Conservation (phyloP, 164 flowering plant species). For the Houttuynia cordata region DNA sequence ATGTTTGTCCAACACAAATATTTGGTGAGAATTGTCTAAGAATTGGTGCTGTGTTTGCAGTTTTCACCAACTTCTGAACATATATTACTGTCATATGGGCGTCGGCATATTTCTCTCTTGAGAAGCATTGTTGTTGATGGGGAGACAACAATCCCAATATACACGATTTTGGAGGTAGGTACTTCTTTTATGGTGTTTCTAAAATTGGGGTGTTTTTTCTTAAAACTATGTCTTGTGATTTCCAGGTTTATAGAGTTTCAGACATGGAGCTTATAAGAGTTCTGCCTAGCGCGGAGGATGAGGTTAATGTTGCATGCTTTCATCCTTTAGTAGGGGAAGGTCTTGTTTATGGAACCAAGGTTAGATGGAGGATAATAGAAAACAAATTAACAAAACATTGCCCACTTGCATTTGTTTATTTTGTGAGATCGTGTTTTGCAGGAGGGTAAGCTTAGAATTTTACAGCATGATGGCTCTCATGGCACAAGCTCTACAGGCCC, state of each 20-base stretch:
- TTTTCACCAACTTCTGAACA: conserved; percentile 97
- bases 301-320: conserved; percentile 98
- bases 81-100: conserved; percentile 84
- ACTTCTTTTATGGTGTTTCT: neutral
- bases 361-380: conserved; percentile 6
- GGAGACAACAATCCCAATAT: conserved; percentile 60
- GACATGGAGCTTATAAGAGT: conserved; percentile 98
- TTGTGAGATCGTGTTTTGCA: conserved; percentile 15
- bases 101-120: conserved; percentile 90
- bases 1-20: no score
- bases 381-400: neutral
- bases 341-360: conserved; percentile 98
- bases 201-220: neutral
- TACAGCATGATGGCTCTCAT: conserved; percentile 54
- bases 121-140: conserved; percentile 85
- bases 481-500: conserved; percentile 23
- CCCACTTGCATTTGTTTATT: neutral
- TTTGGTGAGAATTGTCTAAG: neutral
- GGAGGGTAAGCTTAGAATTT: conserved; percentile 95
- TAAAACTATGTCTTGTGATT: neutral
- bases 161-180: conserved; percentile 83
- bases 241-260: conserved; percentile 85
- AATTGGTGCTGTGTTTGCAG: conserved; percentile 30
- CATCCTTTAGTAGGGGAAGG: conserved; percentile 95
- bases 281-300: conserved; percentile 98